These are phyloP conservation scores for Halophytophthora batemanensis DNA, from an alignment of 352 stramenopile species.

Conservation along the genomic window DNA sequence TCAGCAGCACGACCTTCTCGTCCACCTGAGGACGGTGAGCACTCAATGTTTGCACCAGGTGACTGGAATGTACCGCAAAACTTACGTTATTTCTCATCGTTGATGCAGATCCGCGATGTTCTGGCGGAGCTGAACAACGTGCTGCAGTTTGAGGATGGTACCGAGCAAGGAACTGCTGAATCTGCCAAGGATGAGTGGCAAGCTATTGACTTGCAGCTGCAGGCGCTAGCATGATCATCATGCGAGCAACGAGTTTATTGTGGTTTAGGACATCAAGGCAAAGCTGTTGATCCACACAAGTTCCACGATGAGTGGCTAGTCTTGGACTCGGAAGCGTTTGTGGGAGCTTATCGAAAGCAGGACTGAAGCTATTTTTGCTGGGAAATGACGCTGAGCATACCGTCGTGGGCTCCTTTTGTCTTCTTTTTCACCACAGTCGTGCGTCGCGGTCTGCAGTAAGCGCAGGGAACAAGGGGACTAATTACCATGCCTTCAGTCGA, in stretches of 20 bases:
- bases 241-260: conserved; percentile 1
- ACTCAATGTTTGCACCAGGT: neutral
- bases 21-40: conserved; percentile 29
- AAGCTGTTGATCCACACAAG: no score
- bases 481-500: conserved; percentile 17
- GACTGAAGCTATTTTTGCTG: no score
- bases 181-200: conserved; percentile 17
- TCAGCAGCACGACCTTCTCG: conserved; percentile 11
- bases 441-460: neutral
- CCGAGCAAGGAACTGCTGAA: neutral
- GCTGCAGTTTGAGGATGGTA: conserved; percentile 18
- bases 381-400: neutral
- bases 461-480: neutral
- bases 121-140: conserved; percentile 26
- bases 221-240: conserved; percentile 2
- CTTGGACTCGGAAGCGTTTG: no score
- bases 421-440: conserved; percentile 2
- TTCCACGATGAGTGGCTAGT: neutral
- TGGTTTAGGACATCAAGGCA: no score
- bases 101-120: conserved; percentile 26
- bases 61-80: neutral
- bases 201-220: conserved; percentile 22
- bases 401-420: neutral
- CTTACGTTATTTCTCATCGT: neutral
- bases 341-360: no score